phyloP scores from a whole-genome alignment of 768 basidiomycete genomes.

The Russula virescens region DNA sequence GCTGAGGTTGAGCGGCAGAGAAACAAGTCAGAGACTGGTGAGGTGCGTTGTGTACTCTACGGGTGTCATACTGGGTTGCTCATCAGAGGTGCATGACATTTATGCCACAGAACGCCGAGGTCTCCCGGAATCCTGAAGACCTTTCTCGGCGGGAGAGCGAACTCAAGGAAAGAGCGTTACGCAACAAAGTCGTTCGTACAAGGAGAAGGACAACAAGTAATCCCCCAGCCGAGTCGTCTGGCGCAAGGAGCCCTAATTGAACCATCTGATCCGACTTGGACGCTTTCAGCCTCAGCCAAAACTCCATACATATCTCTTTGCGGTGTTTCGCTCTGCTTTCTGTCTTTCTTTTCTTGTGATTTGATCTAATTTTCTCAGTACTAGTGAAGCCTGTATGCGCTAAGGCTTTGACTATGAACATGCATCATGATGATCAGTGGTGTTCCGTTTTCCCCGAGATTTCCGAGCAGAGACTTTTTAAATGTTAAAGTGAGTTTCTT shows the following conservation, averaged over 20 bases:
- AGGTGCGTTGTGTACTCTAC: slow-evolving; percentile 20
- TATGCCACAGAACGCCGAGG: slow-evolving; percentile 18
- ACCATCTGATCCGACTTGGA: not conserved
- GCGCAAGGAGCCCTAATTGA: slow-evolving; percentile 1
- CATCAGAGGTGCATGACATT: not conserved
- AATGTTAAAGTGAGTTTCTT: not conserved
- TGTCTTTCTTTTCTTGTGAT: slow-evolving; percentile 3
- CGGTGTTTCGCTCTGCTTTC: slow-evolving; percentile 16
- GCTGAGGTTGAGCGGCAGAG: slow-evolving; percentile 47
- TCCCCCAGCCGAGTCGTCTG: not conserved
- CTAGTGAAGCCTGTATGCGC: slow-evolving; percentile 17
- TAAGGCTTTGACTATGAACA: slow-evolving; percentile 3
- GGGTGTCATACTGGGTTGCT: not conserved
- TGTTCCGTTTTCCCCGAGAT: not conserved
- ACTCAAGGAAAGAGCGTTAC: slow-evolving; percentile 71
- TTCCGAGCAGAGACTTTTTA: not conserved
- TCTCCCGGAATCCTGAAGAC: slow-evolving; percentile 33
- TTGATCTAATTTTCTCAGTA: slow-evolving; percentile 19
- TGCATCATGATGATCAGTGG: slow-evolving; percentile 5
- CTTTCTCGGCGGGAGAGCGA: slow-evolving; percentile 70
- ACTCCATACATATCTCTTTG: not conserved
- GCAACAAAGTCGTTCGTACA: slow-evolving; percentile 77
- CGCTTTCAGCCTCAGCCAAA: not conserved
- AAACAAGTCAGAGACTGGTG: slow-evolving; percentile 46
- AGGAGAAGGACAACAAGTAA: slow-evolving; percentile 38